A percentile compares a stretch with the other conserved stretches of the same genome.
Evolutionary conservation across 2,329 filamentous ascomycete species (phyloP).

Genomic region (Elsinoe necatrix): DNA sequence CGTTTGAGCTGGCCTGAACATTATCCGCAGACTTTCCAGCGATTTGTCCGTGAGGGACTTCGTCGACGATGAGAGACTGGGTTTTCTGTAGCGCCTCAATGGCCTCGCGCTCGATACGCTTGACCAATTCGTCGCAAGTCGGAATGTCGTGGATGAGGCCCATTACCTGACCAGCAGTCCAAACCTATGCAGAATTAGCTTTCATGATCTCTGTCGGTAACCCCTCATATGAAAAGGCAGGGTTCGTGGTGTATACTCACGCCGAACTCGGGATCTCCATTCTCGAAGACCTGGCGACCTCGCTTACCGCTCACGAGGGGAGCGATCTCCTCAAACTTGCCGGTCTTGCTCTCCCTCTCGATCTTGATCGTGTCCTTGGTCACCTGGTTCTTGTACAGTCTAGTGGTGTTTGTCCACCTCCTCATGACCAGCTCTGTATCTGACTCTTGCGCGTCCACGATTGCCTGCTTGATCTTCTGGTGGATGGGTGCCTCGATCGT

Average conservation of each 20-base stretch:
- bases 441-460: constrained; percentile 79
- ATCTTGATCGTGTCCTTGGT: constrained; percentile 70
- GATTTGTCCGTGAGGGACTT: constrained; percentile 28
- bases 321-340: constrained; percentile 83
- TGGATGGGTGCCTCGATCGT: constrained; percentile 91
- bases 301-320: constrained; percentile 83
- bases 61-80: constrained; percentile 32
- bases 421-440: constrained; percentile 83
- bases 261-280: constrained; percentile 82
- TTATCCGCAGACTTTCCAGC: constrained; percentile 23
- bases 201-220: not conserved
- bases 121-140: constrained; percentile 39
- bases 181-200: constrained; percentile 53
- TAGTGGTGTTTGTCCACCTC: constrained; percentile 85
- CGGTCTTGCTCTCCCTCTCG: constrained; percentile 71
- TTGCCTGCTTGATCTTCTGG: constrained; percentile 84
- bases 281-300: constrained; percentile 82
- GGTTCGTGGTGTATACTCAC: constrained; percentile 46
- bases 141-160: constrained; percentile 46
- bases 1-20: constrained; percentile 4
- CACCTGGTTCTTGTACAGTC: constrained; percentile 86
- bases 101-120: constrained; percentile 40
- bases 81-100: constrained; percentile 34
- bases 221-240: not conserved
- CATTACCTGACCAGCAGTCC: constrained; percentile 96